Conservation (phyloP, 805 yeast genomes). For the Ogataea pini region DNA sequence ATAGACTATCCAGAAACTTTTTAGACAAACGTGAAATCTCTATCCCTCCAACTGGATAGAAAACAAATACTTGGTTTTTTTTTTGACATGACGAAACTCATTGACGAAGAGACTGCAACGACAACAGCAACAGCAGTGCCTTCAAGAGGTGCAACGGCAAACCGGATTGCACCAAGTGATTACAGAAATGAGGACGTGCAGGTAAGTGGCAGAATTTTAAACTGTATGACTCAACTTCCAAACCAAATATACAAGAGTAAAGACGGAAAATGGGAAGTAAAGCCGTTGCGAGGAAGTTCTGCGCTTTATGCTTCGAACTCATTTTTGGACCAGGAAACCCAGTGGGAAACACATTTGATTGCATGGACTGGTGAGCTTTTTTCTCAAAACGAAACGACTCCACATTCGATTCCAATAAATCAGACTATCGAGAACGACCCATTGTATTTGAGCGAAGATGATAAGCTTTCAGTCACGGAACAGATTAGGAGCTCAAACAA, state of each 20-base stretch:
- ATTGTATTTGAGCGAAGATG: constrained; percentile 54
- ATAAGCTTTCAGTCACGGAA: constrained; percentile 51
- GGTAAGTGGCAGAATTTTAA: constrained; percentile 66
- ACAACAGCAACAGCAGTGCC: no score
- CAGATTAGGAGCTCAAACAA: constrained; percentile 48
- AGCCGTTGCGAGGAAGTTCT: constrained; percentile 75
- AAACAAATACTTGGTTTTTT: no score
- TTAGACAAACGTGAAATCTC: no score
- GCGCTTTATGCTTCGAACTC: constrained; percentile 78
- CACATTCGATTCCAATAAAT: constrained; percentile 28
- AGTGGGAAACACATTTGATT: constrained; percentile 85
- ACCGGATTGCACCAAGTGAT: constrained; percentile 19
- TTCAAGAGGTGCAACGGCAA: background rate
- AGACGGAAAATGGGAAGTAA: constrained; percentile 55
- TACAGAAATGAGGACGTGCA: constrained; percentile 31
- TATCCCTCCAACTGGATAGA: no score
- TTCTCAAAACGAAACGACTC: constrained; percentile 27
- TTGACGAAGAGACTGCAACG: background rate
- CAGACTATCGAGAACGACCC: constrained; percentile 54
- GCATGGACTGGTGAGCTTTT: constrained; percentile 95
- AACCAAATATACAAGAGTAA: constrained; percentile 51
- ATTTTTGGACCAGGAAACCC: constrained; percentile 60
- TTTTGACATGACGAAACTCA: constrained; percentile 1
- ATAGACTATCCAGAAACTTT: no score
- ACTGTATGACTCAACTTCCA: constrained; percentile 69